Evolutionary conservation across 2,329 filamentous ascomycete genomes (phyloP).

Genomic region (Trichoderma simmonsii): DNA sequence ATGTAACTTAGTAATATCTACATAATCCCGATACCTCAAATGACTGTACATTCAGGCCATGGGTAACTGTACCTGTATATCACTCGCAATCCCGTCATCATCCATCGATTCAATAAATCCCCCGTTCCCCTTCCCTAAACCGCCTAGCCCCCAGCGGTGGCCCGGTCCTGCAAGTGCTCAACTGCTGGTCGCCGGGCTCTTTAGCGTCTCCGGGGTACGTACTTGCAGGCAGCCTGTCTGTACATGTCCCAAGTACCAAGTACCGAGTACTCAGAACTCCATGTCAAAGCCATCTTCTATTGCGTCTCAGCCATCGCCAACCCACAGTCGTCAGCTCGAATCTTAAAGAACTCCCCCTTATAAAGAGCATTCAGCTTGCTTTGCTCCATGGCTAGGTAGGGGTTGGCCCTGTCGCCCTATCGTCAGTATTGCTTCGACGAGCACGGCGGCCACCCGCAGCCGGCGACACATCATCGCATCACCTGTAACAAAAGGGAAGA

Average conservation of each 20-base stretch:
- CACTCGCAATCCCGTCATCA: background rate
- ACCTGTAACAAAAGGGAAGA: background rate
- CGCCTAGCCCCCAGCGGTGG: conserved; percentile 1
- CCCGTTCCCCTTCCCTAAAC: background rate
- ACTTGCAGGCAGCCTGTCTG: background rate
- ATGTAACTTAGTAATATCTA: background rate
- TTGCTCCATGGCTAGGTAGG: conserved; percentile 1
- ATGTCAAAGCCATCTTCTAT: background rate
- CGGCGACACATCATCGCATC: background rate
- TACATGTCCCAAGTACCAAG: background rate
- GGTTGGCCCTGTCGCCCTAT: background rate
- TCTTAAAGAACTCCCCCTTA: background rate
- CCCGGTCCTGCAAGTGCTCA: background rate
- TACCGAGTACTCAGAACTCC: background rate
- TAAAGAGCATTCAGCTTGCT: background rate
- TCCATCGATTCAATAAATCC: background rate
- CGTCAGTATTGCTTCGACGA: background rate
- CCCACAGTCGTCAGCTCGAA: background rate
- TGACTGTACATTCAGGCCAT: background rate
- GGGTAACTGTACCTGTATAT: background rate
- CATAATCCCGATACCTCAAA: background rate
- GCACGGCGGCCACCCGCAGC: background rate
- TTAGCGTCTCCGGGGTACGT: conserved; percentile 15
- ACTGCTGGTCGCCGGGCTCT: background rate
- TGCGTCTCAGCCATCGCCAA: background rate